Conservation (phyloP, 768 basidiomycete species). For the Kwoniella newhampshirensis region DNA sequence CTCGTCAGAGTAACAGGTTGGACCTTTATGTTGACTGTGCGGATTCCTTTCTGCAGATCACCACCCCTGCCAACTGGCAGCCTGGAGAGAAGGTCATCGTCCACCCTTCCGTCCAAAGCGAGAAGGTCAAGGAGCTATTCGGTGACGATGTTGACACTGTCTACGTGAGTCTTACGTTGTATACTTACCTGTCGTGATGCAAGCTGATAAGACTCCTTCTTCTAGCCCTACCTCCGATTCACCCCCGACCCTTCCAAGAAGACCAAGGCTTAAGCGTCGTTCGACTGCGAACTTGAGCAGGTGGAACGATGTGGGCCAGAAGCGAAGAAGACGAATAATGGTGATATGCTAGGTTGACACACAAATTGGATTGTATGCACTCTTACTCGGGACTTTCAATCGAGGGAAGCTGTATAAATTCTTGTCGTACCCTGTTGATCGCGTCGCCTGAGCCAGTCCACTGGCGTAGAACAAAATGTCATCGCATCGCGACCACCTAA, state of each 20-base stretch:
- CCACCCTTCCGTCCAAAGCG: constrained; percentile 67
- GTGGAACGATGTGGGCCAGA: too few species aligned
- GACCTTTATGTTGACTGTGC: not conserved
- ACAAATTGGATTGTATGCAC: not conserved
- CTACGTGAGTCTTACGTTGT: constrained; percentile 60
- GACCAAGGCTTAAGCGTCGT: constrained; percentile 13
- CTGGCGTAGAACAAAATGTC: not conserved
- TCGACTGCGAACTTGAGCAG: too few species aligned
- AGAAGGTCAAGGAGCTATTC: constrained; percentile 90
- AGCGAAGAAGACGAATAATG: not conserved
- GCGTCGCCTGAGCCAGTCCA: too few species aligned
- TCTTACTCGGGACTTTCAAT: too few species aligned
- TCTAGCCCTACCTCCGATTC: constrained; percentile 77
- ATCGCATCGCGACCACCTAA: not conserved
- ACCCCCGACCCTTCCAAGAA: constrained; percentile 50
- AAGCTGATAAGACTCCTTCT: not conserved
- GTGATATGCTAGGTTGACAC: not conserved
- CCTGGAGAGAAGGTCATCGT: constrained; percentile 93
- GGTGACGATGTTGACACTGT: constrained; percentile 70
- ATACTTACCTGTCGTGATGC: not conserved
- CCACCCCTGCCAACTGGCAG: constrained; percentile 70
- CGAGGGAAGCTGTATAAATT: too few species aligned
- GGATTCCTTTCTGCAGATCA: constrained; percentile 57
- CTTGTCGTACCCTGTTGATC: too few species aligned
- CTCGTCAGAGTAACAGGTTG: constrained; percentile 62